Percentiles rank a stretch among this genome's conserved stretches.
phyloP scores from a whole-genome alignment of 2,329 filamentous ascomycete genomes.

The Xylariaceae sp. region DNA sequence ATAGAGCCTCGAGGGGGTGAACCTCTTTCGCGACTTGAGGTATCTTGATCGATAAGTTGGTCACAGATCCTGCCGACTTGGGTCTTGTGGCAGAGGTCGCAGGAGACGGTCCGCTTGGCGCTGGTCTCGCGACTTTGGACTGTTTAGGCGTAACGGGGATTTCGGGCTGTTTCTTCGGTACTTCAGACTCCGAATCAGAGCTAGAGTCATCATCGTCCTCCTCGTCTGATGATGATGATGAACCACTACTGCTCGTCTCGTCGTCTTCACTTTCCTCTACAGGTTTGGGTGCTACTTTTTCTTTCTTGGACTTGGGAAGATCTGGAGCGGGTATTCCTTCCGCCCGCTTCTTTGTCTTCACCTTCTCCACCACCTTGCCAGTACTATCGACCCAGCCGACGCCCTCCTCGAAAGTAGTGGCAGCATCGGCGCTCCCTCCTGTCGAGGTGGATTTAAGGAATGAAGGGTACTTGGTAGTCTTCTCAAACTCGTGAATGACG shows the following conservation, averaged over 20 bases:
- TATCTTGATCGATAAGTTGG: slow-evolving; percentile 51
- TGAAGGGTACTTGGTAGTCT: slow-evolving; percentile 73
- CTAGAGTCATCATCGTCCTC: slow-evolving; percentile 27
- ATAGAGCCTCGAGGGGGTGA: slow-evolving; percentile 87
- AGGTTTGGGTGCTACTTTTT: slow-evolving; percentile 9
- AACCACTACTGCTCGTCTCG: slow-evolving; percentile 37
- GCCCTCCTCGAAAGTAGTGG: slow-evolving; percentile 69
- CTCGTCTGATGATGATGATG: slow-evolving; percentile 29
- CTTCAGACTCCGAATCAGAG: slow-evolving; percentile 24
- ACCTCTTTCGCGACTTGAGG: slow-evolving; percentile 46
- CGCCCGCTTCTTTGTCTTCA: slow-evolving; percentile 35
- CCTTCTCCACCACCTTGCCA: slow-evolving; percentile 66
- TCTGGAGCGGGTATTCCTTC: slow-evolving; percentile 26
- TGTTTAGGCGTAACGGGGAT: slow-evolving; percentile 15
- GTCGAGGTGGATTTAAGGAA: slow-evolving; percentile 62
- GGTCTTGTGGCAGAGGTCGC: slow-evolving; percentile 34
- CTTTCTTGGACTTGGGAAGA: slow-evolving; percentile 10
- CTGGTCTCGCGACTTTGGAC: slow-evolving; percentile 20
- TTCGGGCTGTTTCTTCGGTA: slow-evolving; percentile 23
- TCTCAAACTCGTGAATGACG: slow-evolving; percentile 83
- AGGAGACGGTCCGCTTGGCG: slow-evolving; percentile 13
- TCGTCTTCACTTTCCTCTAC: slow-evolving; percentile 26
- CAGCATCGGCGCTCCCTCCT: slow-evolving; percentile 39
- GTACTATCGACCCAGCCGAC: slow-evolving; percentile 82
- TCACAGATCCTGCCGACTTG: slow-evolving; percentile 46